Evolutionary conservation across 306 rosid species (phyloP), one percentile per base, ranked within the genome.

Genomic region (Rosa persica): DNA sequence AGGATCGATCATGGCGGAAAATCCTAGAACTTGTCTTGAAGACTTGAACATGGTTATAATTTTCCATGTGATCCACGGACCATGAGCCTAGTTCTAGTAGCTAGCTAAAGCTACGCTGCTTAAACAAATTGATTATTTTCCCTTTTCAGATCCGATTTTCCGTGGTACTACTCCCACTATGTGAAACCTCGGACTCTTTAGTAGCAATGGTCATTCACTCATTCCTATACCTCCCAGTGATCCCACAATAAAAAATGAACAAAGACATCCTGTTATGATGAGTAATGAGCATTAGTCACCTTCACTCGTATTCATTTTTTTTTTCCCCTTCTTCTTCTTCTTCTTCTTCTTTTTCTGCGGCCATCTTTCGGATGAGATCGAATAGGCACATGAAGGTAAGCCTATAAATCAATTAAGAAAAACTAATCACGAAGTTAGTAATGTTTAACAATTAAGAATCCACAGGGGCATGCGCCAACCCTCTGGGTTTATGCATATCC

Each of bases 101-200:
- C 75, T 51, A 48, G 75, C 58, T 73, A 39, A 39, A 38, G 62
- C 58, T 73, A 36, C 7, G 76, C 70, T 42, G 4, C 70, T 75
- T 43, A 3, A 57, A 74, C 57, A 30, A 70, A 7, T 7, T 1
- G 22, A 47, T 5, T 8, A 38, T 15, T 15, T 40, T 27, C 55
- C 36, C 30, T 8, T 25, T 52, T 44, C 78, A 73, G 82, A 79
- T 73, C 74, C 65, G 78, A 64, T 74, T 74, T 74, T 74, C 83
- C 75, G 83, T 80, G 22, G 75, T 80, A 80, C 69, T 64, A 34
- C 40, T 5, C 69, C 42, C 22, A 2, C 16, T 62, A 27, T 27
- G 40, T 62, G 42, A 44, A 71, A 46, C 72, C 66, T 71, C 70
- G 72, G 77, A 79, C 71, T 79, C 77, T 72, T 20, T 57, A 64